Evolutionary conservation across 371 early-diverging fungal species (phyloP).

Genomic region (Rhizopus delemar): DNA sequence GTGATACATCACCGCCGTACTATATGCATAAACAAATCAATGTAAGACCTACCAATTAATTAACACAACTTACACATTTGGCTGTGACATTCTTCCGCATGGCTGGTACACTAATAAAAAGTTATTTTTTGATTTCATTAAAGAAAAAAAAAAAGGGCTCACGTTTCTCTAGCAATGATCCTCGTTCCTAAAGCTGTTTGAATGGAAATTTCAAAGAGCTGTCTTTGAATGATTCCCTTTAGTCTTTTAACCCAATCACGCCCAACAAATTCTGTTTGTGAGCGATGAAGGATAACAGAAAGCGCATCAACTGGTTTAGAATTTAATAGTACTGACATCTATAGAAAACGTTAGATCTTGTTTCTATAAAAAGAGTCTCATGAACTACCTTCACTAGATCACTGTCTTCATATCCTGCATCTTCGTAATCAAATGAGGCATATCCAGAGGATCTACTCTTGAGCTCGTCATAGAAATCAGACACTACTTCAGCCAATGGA

Average conservation of each 20-base stretch:
- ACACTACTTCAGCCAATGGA: constrained; percentile 91
- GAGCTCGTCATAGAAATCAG: constrained; percentile 92
- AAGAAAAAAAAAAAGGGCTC: background rate
- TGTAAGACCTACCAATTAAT: background rate
- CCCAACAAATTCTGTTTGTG: constrained; percentile 71
- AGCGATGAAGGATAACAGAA: constrained; percentile 84
- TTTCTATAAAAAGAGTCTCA: constrained; percentile 20
- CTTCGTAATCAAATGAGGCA: constrained; percentile 96
- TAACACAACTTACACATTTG: constrained; percentile 73
- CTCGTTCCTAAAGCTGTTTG: constrained; percentile 85
- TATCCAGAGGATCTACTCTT: constrained; percentile 92
- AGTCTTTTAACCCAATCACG: constrained; percentile 81
- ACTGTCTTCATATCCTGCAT: constrained; percentile 82
- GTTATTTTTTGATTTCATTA: too few species aligned
- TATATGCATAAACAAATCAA: constrained; percentile 18
- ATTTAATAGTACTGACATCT: constrained; percentile 89
- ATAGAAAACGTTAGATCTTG: background rate
- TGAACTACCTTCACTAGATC: constrained; percentile 89
- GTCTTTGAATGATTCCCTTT: constrained; percentile 81
- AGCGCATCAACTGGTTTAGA: constrained; percentile 92
- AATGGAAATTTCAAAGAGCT: constrained; percentile 91
- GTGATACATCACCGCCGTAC: constrained; percentile 93
- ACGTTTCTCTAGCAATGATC: constrained; percentile 89
- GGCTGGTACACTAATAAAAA: constrained; percentile 61
- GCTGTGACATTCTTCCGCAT: constrained; percentile 93